A percentile compares a stretch with the other conserved stretches of the same genome.
phyloP scores from a whole-genome alignment of 495 filamentous ascomycete genomes.

The Sordaria brevicollis region DNA sequence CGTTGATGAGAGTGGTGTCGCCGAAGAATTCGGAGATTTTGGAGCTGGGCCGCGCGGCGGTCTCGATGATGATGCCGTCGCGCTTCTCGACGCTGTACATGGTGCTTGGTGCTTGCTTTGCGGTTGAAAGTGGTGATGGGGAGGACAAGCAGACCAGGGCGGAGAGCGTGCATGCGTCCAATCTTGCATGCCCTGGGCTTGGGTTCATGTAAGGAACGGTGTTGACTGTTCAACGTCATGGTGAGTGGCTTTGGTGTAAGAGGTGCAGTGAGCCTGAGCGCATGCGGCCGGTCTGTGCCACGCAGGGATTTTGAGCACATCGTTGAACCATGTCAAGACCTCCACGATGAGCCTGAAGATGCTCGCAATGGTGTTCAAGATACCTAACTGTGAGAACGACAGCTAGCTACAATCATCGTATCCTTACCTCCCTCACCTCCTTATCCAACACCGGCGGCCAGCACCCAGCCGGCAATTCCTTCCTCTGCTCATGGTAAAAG shows the following conservation, averaged over 20 bases:
- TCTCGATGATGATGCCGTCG: conserved; percentile 5
- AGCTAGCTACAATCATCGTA: background rate
- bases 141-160: background rate
- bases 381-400: too few species aligned
- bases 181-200: too few species aligned
- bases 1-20: conserved; percentile 2
- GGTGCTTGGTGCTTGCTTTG: background rate
- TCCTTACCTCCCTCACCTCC: background rate
- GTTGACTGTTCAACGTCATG: background rate
- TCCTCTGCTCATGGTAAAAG: background rate
- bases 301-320: background rate
- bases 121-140: background rate
- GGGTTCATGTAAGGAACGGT: background rate
- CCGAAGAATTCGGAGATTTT: conserved; percentile 20
- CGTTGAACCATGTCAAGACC: background rate
- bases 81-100: background rate
- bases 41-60: conserved; percentile 8
- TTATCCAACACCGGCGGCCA: background rate
- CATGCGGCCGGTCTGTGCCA: background rate
- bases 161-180: background rate
- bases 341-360: too few species aligned
- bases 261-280: background rate
- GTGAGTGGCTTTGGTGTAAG: background rate
- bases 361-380: too few species aligned
- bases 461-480: background rate